Evolutionary conservation across 2,329 filamentous ascomycete species (phyloP), one percentile per base, ranked within the genome.

Genomic region (Annulohypoxylon truncatum): DNA sequence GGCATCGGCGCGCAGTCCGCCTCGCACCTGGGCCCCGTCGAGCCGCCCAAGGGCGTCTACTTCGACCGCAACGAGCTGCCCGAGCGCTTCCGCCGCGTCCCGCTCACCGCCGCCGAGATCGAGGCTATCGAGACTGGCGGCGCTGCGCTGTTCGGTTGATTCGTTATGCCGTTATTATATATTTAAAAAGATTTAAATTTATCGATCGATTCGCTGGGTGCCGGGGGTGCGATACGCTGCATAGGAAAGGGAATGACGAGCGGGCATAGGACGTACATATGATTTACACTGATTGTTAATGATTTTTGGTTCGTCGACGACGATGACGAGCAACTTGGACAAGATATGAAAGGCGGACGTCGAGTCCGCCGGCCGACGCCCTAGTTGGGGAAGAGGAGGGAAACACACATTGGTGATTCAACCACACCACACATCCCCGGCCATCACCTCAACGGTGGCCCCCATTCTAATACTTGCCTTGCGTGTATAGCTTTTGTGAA

Each of bases 61-160:
- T 97, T 97, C 78, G 96, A 98, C 80, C 89, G 94, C 73, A 92
- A 89, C 73, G 92, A 99, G 82, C 89, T 99, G 22, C 95, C 96
- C 15, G 78, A 84, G 68, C 89, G 95, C 74, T 99, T 97, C 87
- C 89, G 90, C 76, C 87, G 93, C 70, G 83, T 87, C 51, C 86
- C 89, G 10, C 92, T 94, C 81, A 90, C 87, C 35, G 81, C 90
- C 73, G 89, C 90, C 44, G 96, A 99, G 87, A 99, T 99, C 66
- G 96, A 98, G 80, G 94, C 94, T 20, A 87, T 99, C 76, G 94
- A 97, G 87, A 96, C 93, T 60, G 96, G 94, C 59, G 96, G 96
- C 61, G 96, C 95, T 31, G 81, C 85, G 33, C 77, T 84, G 61
- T 79, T 85, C 69, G 81, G 82, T 68, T 87, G 77, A 82, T 65